Evolutionary conservation across 2,329 filamentous ascomycete species (phyloP).

Genomic region (Amauroascus niger): DNA sequence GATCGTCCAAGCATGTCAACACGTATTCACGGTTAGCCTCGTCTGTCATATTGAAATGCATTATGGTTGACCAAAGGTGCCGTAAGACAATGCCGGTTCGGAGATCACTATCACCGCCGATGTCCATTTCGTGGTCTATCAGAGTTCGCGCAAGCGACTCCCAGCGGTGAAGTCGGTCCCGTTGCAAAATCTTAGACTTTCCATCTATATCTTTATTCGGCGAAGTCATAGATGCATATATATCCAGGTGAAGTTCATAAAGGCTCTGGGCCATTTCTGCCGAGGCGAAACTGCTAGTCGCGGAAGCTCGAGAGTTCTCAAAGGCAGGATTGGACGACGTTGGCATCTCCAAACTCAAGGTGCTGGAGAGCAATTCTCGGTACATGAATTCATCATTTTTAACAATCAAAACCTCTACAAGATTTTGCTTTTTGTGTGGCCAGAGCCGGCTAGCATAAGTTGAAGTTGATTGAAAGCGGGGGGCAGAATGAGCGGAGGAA

Average conservation of each 20-base stretch:
- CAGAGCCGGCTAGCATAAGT: constrained; percentile 47
- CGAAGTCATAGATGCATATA: constrained; percentile 54
- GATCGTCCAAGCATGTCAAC: constrained; percentile 52
- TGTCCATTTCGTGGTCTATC: constrained; percentile 37
- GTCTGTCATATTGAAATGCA: constrained; percentile 49
- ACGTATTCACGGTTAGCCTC: constrained; percentile 50
- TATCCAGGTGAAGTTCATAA: constrained; percentile 58
- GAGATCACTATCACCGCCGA: constrained; percentile 23
- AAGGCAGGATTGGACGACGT: not conserved
- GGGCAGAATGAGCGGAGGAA: constrained; percentile 9
- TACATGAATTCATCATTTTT: constrained; percentile 47
- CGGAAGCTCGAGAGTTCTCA: not conserved
- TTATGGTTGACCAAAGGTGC: constrained; percentile 58
- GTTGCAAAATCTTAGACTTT: constrained; percentile 45
- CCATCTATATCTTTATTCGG: constrained; percentile 48
- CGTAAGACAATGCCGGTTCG: constrained; percentile 45
- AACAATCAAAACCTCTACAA: constrained; percentile 45
- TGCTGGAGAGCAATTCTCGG: constrained; percentile 24
- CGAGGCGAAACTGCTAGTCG: not conserved
- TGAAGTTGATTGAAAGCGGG: constrained; percentile 24
- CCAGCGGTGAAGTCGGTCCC: constrained; percentile 54
- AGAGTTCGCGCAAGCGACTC: constrained; percentile 47
- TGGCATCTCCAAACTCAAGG: not conserved
- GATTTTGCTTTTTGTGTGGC: constrained; percentile 47
- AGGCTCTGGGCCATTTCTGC: constrained; percentile 50